Evolutionary conservation across 495 filamentous ascomycete species (phyloP).

Genomic region (Penicillium riverlandense): DNA sequence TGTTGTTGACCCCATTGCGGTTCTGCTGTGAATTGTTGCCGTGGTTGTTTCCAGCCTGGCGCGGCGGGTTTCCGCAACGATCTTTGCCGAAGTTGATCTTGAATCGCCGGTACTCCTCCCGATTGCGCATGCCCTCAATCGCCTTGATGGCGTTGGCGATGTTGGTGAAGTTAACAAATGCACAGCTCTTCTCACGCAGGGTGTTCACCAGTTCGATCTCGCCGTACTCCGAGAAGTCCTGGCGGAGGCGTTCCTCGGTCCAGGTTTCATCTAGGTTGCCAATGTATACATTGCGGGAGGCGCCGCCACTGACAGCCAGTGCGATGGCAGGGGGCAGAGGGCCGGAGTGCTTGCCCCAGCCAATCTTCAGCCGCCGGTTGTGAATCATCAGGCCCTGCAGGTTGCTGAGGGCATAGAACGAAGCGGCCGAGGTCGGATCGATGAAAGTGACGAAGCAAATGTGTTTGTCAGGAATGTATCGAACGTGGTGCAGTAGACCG

Average conservation of each 20-base stretch:
- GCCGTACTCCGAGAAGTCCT: slow-evolving; percentile 96
- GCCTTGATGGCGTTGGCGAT: slow-evolving; percentile 99
- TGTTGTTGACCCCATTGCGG: slow-evolving; percentile 37
- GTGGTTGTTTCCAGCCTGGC: slow-evolving; percentile 60
- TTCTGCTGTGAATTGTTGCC: slow-evolving; percentile 44
- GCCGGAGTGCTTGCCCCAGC: slow-evolving; percentile 98
- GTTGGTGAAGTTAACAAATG: slow-evolving; percentile 99
- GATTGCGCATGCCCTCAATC: slow-evolving; percentile 88
- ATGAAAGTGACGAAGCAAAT: slow-evolving; percentile 99
- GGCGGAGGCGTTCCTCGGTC: slow-evolving; percentile 89
- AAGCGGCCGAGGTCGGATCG: slow-evolving; percentile 94
- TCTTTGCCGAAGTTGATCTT: slow-evolving; percentile 99
- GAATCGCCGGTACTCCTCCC: slow-evolving; percentile 95
- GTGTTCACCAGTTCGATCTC: slow-evolving; percentile 98
- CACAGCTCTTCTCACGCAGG: slow-evolving; percentile 95
- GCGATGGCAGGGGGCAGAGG: slow-evolving; percentile 95
- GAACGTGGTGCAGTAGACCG: slow-evolving; percentile 91
- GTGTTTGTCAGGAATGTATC: slow-evolving; percentile 99
- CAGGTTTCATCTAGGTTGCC: slow-evolving; percentile 96
- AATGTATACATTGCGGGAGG: slow-evolving; percentile 94
- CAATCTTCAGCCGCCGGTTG: slow-evolving; percentile 95
- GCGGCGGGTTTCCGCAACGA: slow-evolving; percentile 90
- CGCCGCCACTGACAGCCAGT: slow-evolving; percentile 87
- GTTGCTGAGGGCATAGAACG: slow-evolving; percentile 96
- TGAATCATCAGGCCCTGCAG: slow-evolving; percentile 98